These are phyloP conservation scores for Penicillium rolfsii DNA, from an alignment of 2,329 filamentous ascomycete genomes.

Conservation along the genomic window DNA sequence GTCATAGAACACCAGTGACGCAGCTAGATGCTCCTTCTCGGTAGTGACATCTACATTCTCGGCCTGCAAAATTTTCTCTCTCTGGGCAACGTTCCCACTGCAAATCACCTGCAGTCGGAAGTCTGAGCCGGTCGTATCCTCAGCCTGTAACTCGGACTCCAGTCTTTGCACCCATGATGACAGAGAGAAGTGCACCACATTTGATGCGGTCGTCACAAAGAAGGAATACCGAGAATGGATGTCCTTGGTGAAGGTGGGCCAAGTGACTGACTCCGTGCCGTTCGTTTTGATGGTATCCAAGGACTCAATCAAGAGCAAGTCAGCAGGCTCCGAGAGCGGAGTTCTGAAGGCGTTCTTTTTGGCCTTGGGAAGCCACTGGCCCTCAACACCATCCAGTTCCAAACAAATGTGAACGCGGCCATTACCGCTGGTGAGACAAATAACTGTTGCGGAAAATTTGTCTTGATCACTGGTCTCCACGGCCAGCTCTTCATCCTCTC, in stretches of 20 bases:
- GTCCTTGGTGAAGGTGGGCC: slow-evolving; percentile 61
- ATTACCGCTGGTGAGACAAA: slow-evolving; percentile 61
- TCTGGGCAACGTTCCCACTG: slow-evolving; percentile 53
- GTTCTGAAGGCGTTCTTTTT: slow-evolving; percentile 46
- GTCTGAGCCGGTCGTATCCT: slow-evolving; percentile 55
- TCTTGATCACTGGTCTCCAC: slow-evolving; percentile 51
- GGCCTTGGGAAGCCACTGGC: slow-evolving; percentile 62
- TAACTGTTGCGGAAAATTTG: slow-evolving; percentile 59
- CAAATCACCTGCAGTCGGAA: slow-evolving; percentile 62
- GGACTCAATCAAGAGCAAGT: slow-evolving; percentile 51
- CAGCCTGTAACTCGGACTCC: slow-evolving; percentile 59
- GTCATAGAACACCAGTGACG: slow-evolving; percentile 59
- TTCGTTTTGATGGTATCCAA: slow-evolving; percentile 43
- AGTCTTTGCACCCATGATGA: slow-evolving; percentile 60
- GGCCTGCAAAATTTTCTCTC: slow-evolving; percentile 53
- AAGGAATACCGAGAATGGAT: slow-evolving; percentile 60
- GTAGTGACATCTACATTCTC: slow-evolving; percentile 34
- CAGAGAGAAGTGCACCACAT: slow-evolving; percentile 60
- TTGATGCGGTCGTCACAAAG: slow-evolving; percentile 59
- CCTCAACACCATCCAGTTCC: slow-evolving; percentile 64
- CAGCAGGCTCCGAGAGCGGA: slow-evolving; percentile 46
- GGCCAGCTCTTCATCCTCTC: slow-evolving; percentile 53
- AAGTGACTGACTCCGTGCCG: slow-evolving; percentile 37
- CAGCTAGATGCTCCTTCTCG: slow-evolving; percentile 45
- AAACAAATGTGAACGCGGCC: slow-evolving; percentile 63